Conservation (phyloP, 768 basidiomycete genomes). For the Hydnum rufescens region DNA sequence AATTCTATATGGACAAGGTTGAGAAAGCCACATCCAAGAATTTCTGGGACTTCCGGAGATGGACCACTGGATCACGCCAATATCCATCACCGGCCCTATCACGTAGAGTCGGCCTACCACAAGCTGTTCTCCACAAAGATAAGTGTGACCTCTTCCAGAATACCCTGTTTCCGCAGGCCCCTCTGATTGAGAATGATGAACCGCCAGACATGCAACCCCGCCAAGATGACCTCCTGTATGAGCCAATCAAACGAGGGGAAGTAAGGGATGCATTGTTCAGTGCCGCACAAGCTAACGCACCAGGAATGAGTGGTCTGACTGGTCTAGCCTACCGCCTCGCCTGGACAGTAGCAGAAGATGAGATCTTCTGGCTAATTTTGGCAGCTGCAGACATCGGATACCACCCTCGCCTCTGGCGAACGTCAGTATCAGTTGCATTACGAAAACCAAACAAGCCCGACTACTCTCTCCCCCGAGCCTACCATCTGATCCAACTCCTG, state of each 20-base stretch:
- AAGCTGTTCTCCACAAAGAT: background rate
- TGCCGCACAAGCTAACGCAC: conserved; percentile 5
- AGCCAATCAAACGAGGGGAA: background rate
- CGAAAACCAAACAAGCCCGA: conserved; percentile 7
- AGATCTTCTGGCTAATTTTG: background rate
- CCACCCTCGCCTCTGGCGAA: conserved; percentile 5
- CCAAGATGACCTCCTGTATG: too few species aligned
- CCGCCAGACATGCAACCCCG: background rate
- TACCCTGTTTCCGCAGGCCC: background rate
- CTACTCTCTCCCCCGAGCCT: conserved; percentile 8
- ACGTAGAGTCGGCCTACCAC: background rate
- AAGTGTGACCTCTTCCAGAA: background rate
- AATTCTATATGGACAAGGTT: too few species aligned
- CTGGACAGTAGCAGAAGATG: conserved; percentile 2
- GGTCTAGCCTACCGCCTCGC: conserved; percentile 4
- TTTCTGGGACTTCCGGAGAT: background rate
- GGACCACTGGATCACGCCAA: background rate
- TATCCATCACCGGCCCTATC: background rate
- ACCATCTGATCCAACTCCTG: conserved; percentile 6
- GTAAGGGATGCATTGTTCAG: conserved; percentile 1
- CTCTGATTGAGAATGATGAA: background rate
- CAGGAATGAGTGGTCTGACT: conserved; percentile 3
- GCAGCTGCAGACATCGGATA: conserved; percentile 2
- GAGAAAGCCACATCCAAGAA: too few species aligned
- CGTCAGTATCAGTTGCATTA: conserved; percentile 4